phyloP scores from a whole-genome alignment of 176 grass and related monocot genomes.

The Dactylis glomerata region DNA sequence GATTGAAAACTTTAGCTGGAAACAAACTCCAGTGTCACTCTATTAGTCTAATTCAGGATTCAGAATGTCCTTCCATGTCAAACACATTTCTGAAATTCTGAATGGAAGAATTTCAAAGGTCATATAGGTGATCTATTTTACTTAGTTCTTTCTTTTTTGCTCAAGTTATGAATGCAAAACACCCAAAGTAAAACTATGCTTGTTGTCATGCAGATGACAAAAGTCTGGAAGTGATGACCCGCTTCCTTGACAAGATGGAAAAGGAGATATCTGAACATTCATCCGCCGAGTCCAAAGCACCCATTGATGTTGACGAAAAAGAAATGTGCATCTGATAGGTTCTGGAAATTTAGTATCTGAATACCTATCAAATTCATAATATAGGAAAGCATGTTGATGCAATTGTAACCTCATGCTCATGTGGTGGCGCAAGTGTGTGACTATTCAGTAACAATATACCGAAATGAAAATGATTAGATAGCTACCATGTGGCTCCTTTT shows the following conservation, averaged over 20 bases:
- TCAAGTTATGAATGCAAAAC: not conserved
- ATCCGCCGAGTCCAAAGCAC: slow-evolving; percentile 8
- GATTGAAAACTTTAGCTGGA: not conserved
- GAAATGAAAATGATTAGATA: not conserved
- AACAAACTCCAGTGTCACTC: not conserved
- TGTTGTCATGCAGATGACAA: slow-evolving; percentile 46
- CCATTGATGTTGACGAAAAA: slow-evolving; percentile 34
- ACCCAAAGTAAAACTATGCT: not conserved
- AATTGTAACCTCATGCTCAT: not conserved
- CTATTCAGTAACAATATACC: not conserved
- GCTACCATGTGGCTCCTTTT: not conserved
- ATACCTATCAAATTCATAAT: not conserved
- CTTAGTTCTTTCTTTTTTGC: not conserved
- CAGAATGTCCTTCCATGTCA: not conserved
- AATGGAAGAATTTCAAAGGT: not conserved
- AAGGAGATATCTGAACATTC: slow-evolving; percentile 9
- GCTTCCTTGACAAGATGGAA: slow-evolving; percentile 66
- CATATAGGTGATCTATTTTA: not conserved
- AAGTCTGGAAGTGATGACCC: slow-evolving; percentile 37
- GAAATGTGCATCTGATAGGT: slow-evolving; percentile 35
- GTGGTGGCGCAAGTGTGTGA: not conserved
- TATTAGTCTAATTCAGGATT: not conserved
- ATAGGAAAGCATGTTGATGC: not conserved
- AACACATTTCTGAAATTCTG: not conserved
- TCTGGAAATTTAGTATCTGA: not conserved